Base-by-base conservation (phyloP, 441 rosid genomes). In the Syzygium syzygioides region DNA sequence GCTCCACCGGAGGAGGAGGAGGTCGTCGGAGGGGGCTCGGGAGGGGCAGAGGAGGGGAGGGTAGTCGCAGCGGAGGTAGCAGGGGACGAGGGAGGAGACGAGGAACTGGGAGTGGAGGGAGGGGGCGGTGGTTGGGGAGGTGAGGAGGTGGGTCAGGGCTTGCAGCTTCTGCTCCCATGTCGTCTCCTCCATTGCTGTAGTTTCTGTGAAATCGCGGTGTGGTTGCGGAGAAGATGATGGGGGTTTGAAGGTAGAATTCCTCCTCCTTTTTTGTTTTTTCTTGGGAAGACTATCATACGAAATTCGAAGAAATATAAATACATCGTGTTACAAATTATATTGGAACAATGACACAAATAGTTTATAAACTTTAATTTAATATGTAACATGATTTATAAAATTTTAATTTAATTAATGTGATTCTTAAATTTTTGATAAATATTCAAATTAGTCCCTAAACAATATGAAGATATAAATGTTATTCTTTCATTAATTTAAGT, bases 81-180 rank as follows among this genome's bases (percentile, higher is more conserved):
- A 95, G 19, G 96, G 97, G 86, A 96, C 87, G 84, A 91, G 93
- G 32, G 90, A 52, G 91, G 97, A 91, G 89, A 97, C 88, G 88
- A 97, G 88, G 93, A 95, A 91, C n/a, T 96, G 98, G 15, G 98
- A 95, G 92, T 96, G 88, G 87, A 95, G 96, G 2, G 96, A 87
- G 6, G 97, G 99, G 30, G 91, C 25, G 41, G 93, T 93, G 87
- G 98, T 93, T 56, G 97, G 99, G 88, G 90, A 90, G 59, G 95
- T 97, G 66, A 97, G 92, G 93, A 97, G 85, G 92, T 96, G 97
- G 71, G 98, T 95, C 87, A 96, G 85, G 80, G 96, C 96, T 41
- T 94, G 92, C 86, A 93, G 87, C 89, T 88, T 93, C 71, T 94
- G 93, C 90, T 95, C 93, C 97, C 96, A 93, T 87, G 94, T 90